Conservation (phyloP, 2,329 filamentous ascomycete genomes). For the Rhynchosporium secalis region DNA sequence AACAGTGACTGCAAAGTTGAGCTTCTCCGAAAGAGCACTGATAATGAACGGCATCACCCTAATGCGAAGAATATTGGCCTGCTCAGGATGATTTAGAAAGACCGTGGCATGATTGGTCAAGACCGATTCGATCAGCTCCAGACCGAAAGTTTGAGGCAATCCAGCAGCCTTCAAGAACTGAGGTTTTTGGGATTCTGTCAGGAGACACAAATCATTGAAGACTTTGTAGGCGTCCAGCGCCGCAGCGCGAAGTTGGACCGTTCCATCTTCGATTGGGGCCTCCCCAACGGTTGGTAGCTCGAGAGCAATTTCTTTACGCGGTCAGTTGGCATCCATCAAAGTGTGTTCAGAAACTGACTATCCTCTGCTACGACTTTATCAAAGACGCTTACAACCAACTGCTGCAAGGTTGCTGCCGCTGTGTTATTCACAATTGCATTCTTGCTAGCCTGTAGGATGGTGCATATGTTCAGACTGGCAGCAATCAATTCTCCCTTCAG, state of each 20-base stretch:
- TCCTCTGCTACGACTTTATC: conserved; percentile 87
- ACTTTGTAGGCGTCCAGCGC: conserved; percentile 85
- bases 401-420: conserved; percentile 92
- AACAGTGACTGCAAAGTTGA: conserved; percentile 79
- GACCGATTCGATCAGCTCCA: conserved; percentile 91
- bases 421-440: conserved; percentile 94
- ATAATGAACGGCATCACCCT: conserved; percentile 83
- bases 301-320: conserved; percentile 38
- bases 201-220: conserved; percentile 84
- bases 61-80: conserved; percentile 73
- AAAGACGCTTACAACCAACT: conserved; percentile 88
- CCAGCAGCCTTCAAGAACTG: conserved; percentile 79
- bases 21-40: conserved; percentile 72
- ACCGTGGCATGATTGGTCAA: conserved; percentile 81
- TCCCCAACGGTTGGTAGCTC: conserved; percentile 63
- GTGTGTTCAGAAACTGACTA: conserved; percentile 50
- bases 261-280: conserved; percentile 64
- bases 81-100: conserved; percentile 76
- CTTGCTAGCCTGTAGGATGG: conserved; percentile 86
- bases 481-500: conserved; percentile 80
- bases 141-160: conserved; percentile 77
- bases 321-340: background rate
- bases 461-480: conserved; percentile 85
- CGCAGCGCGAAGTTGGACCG: conserved; percentile 68
- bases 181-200: conserved; percentile 81